Evolutionary conservation across 208 protist genomes (phyloP).

Genomic region (Lotmaria passim): DNA sequence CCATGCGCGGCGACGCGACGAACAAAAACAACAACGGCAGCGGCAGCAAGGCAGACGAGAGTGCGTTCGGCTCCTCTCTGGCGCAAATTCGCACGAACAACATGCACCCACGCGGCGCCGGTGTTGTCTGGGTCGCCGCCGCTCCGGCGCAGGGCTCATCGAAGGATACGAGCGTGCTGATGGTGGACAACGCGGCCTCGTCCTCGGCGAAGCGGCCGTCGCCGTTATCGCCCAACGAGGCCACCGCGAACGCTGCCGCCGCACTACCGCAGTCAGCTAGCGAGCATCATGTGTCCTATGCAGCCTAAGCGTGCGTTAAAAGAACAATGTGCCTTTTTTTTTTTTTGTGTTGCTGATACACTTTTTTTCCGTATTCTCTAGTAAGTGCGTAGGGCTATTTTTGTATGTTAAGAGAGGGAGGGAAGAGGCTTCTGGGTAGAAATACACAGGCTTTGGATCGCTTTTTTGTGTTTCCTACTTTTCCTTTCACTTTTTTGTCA

Average conservation of each 20-base stretch:
- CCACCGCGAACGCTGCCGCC: conserved; percentile 33
- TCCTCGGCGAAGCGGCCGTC: conserved; percentile 17
- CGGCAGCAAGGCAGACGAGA: conserved; percentile 17
- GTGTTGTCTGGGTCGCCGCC: conserved; percentile 73
- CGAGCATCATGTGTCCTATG: conserved; percentile 31
- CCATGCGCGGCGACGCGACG: conserved; percentile 2
- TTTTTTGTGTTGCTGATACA: conserved; percentile 1
- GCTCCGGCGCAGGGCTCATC: conserved; percentile 1
- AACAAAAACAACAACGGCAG: conserved; percentile 9
- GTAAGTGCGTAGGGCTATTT: no score
- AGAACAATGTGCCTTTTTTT: conserved; percentile 2
- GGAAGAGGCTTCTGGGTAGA: no score
- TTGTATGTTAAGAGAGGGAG: no score
- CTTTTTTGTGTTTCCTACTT: background rate
- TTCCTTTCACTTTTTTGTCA: conserved; percentile 4
- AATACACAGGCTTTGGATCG: no score
- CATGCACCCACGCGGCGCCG: conserved; percentile 69
- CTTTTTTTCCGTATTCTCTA: background rate
- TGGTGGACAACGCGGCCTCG: conserved; percentile 7
- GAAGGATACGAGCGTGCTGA: conserved; percentile 24
- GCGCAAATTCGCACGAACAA: conserved; percentile 51
- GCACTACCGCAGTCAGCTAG: background rate
- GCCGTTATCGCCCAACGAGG: conserved; percentile 34
- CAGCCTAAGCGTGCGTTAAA: conserved; percentile 4
- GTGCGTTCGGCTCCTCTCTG: conserved; percentile 49